Evolutionary conservation across 2,329 filamentous ascomycete species (phyloP).

Genomic region (Podosphaera fusca): DNA sequence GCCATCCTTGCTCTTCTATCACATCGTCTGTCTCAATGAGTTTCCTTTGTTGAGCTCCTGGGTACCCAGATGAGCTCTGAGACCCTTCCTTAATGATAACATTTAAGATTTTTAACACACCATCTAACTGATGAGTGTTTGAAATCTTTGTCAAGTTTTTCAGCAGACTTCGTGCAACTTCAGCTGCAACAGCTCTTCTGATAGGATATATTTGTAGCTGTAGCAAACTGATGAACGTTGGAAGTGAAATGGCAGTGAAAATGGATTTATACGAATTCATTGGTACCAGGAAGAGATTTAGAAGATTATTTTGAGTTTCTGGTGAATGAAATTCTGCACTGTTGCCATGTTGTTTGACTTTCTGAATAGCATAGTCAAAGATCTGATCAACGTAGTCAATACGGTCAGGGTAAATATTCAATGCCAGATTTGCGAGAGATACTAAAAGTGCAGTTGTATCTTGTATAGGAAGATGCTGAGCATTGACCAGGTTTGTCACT

Average conservation of each 20-base stretch:
- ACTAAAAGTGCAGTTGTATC: conserved; percentile 85
- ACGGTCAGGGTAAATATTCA: conserved; percentile 85
- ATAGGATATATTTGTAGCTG: conserved; percentile 87
- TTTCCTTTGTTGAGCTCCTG: conserved; percentile 55
- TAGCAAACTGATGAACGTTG: conserved; percentile 74
- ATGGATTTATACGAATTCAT: conserved; percentile 77
- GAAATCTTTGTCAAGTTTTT: conserved; percentile 61
- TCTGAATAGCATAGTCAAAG: conserved; percentile 64
- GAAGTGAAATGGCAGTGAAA: conserved; percentile 85
- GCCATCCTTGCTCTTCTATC: conserved; percentile 91
- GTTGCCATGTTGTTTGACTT: conserved; percentile 73
- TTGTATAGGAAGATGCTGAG: conserved; percentile 74
- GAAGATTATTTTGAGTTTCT: conserved; percentile 66
- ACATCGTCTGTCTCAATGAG: conserved; percentile 84
- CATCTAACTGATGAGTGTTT: conserved; percentile 59
- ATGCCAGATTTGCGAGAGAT: conserved; percentile 77
- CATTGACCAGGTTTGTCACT: conserved; percentile 79
- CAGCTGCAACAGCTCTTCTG: conserved; percentile 69
- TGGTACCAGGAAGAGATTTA: conserved; percentile 75
- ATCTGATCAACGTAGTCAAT: conserved; percentile 93
- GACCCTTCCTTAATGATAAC: conserved; percentile 87
- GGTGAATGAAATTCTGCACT: conserved; percentile 86
- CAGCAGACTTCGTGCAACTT: conserved; percentile 64
- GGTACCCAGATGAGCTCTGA: conserved; percentile 63
- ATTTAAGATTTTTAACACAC: conserved; percentile 67